Conservation (phyloP, 768 basidiomycete genomes). For the Phanerochaete sordida region DNA sequence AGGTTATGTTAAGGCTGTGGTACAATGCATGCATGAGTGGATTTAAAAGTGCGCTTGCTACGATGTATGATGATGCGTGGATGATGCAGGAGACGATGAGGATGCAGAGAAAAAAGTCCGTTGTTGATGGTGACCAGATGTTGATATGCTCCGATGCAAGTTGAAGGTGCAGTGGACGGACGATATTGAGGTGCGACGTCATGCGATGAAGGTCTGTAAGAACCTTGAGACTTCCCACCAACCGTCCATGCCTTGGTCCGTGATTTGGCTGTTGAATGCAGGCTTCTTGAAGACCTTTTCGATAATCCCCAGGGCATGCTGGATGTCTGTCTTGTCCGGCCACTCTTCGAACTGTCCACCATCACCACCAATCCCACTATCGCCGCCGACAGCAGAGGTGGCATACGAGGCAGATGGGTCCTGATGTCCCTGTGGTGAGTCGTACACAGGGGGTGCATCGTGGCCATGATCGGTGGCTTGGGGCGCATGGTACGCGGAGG, state of each 20-base stretch:
- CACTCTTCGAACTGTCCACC: neutral
- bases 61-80: neutral
- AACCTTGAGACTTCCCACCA: too few relatives aligned
- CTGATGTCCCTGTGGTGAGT: too few relatives aligned
- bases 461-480: neutral
- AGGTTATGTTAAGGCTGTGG: neutral
- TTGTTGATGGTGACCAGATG: neutral
- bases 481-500: neutral
- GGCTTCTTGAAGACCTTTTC: too few relatives aligned
- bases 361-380: neutral
- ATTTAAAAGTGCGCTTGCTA: neutral
- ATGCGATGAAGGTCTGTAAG: too few relatives aligned
- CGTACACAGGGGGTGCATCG: neutral
- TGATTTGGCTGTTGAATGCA: too few relatives aligned
- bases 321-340: too few relatives aligned
- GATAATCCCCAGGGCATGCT: too few relatives aligned
- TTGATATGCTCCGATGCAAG: too few relatives aligned
- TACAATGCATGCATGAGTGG: neutral
- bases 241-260: too few relatives aligned
- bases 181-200: neutral
- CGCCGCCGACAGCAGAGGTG: neutral
- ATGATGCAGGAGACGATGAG: neutral
- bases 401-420: neutral
- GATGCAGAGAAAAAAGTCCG: neutral
- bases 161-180: neutral